These are phyloP conservation scores for Penicillium flavigenum DNA, from an alignment of 495 filamentous ascomycete species.

Conservation along the genomic window DNA sequence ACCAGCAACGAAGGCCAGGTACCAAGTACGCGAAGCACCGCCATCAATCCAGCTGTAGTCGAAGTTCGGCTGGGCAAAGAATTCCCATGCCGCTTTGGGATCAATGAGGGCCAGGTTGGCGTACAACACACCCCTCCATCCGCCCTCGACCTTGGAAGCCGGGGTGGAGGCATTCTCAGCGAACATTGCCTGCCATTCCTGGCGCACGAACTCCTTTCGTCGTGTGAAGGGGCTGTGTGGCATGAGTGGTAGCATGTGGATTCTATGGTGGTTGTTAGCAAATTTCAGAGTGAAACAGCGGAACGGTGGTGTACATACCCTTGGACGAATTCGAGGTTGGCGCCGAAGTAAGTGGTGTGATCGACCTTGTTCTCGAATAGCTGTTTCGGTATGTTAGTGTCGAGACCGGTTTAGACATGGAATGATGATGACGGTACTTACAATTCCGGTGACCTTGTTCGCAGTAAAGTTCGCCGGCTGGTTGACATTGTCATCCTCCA, in stretches of 20 bases:
- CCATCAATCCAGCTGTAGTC: slow-evolving; percentile 76
- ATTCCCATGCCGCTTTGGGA: slow-evolving; percentile 65
- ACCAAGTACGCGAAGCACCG: slow-evolving; percentile 86
- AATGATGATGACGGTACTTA: slow-evolving; percentile 31
- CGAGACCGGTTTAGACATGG: background rate
- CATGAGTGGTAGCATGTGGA: slow-evolving; percentile 92
- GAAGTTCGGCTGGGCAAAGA: slow-evolving; percentile 69
- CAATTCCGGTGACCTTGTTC: slow-evolving; percentile 89
- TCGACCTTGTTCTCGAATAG: slow-evolving; percentile 97
- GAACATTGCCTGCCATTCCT: slow-evolving; percentile 89
- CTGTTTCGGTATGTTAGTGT: slow-evolving; percentile 31
- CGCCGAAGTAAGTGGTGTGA: slow-evolving; percentile 91
- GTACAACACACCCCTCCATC: slow-evolving; percentile 84
- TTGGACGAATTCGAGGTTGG: slow-evolving; percentile 78
- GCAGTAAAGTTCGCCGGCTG: slow-evolving; percentile 74
- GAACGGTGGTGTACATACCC: slow-evolving; percentile 44
- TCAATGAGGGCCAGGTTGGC: slow-evolving; percentile 80
- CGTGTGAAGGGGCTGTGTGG: slow-evolving; percentile 70
- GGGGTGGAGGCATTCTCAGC: slow-evolving; percentile 42
- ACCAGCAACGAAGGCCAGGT: slow-evolving; percentile 76
- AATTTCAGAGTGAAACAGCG: background rate
- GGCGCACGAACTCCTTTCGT: slow-evolving; percentile 62
- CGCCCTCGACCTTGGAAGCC: slow-evolving; percentile 60
- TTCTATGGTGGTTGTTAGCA: slow-evolving; percentile 44
- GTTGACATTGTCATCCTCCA: slow-evolving; percentile 65